A percentile compares a stretch with the other conserved stretches of the same genome.
These are phyloP conservation scores for Nectriaceae sp. DNA, from an alignment of 2,329 filamentous ascomycete genomes.

Conservation along the genomic window DNA sequence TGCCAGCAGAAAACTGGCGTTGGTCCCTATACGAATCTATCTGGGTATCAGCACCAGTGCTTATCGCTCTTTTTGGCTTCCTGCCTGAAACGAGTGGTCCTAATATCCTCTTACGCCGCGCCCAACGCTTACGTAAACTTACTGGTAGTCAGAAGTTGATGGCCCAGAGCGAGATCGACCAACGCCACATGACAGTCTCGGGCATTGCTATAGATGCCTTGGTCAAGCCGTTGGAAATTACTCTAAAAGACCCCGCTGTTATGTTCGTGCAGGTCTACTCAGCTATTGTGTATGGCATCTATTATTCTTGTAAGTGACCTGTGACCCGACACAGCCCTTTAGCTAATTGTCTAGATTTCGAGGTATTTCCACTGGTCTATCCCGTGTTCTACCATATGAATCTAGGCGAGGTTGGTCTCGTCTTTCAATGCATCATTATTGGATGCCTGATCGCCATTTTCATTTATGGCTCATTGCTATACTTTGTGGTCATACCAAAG, in stretches of 20 bases:
- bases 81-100: neutral
- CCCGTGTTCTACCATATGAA: slow-evolving; percentile 45
- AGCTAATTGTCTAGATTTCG: slow-evolving; percentile 35
- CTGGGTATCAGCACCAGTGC: neutral
- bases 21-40: slow-evolving; percentile 2
- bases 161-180: neutral
- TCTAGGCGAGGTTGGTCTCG: slow-evolving; percentile 41
- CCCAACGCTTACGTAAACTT: slow-evolving; percentile 4
- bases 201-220: slow-evolving; percentile 29
- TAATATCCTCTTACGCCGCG: slow-evolving; percentile 2
- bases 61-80: neutral
- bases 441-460: slow-evolving; percentile 38
- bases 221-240: slow-evolving; percentile 38
- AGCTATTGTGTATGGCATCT: slow-evolving; percentile 41
- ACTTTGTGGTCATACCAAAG: neutral
- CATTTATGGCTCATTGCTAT: slow-evolving; percentile 23
- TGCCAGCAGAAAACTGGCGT: slow-evolving; percentile 5
- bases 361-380: slow-evolving; percentile 50
- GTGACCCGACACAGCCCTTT: neutral
- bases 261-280: slow-evolving; percentile 44
- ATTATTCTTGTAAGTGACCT: slow-evolving; percentile 37
- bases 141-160: neutral
- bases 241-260: slow-evolving; percentile 41
- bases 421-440: slow-evolving; percentile 44
- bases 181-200: neutral